phyloP scores from a whole-genome alignment of 2,329 filamentous ascomycete species.

The Cadophora sp. region DNA sequence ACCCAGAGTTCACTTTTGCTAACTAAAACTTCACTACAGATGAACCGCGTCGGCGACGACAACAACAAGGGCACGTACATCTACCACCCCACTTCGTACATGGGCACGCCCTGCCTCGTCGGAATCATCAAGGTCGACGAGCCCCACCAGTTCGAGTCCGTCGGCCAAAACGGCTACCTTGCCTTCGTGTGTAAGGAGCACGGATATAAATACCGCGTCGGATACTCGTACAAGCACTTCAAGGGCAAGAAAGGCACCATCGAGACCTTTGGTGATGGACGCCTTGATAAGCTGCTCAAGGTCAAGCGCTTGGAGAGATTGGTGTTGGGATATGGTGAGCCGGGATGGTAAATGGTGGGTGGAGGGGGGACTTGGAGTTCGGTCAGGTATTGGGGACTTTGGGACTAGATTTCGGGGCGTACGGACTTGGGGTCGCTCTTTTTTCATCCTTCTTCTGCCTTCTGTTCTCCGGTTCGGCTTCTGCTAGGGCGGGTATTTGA shows the following conservation, averaged over 20 bases:
- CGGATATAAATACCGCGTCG: conserved; percentile 7
- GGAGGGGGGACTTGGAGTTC: not conserved
- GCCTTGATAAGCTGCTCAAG: conserved; percentile 11
- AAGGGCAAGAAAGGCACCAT: not conserved
- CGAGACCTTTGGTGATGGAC: not conserved
- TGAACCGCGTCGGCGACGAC: not conserved
- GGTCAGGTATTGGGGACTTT: too few species aligned
- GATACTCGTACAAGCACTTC: not conserved
- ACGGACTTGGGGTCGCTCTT: too few species aligned
- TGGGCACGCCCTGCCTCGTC: not conserved
- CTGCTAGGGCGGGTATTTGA: too few species aligned
- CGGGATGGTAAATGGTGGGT: not conserved
- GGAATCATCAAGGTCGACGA: not conserved
- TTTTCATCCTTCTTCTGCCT: too few species aligned
- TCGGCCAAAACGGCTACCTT: conserved; percentile 12
- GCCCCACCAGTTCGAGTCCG: not conserved
- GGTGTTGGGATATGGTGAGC: conserved; percentile 1
- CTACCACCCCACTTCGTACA: not conserved
- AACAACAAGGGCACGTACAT: conserved; percentile 2
- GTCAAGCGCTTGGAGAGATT: not conserved
- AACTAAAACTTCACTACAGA: not conserved
- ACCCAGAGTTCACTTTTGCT: not conserved
- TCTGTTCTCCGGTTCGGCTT: too few species aligned
- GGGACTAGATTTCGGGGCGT: too few species aligned
- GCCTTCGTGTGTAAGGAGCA: not conserved